Evolutionary conservation across 1,284 basidiomycete species (phyloP), one percentile per base, ranked within the genome.

Genomic region (Psilocybe mexicana): DNA sequence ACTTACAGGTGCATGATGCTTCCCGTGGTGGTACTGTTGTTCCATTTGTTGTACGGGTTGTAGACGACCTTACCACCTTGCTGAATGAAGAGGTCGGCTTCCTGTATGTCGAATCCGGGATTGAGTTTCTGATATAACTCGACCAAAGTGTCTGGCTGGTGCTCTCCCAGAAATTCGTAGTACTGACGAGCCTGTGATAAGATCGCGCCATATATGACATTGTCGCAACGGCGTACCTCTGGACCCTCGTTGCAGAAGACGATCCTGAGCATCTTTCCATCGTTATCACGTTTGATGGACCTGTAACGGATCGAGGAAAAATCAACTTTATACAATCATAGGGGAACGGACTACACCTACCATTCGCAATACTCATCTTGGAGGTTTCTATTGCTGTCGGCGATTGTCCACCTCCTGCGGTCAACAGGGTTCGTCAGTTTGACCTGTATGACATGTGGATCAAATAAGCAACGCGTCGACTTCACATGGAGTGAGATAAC

Each of bases 351-450:
- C 2, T 24, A n/a, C n/a, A 10, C 50, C 6, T 44, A 44, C 51
- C 51, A 52, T 33, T 52, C 51, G 23, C 38, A 44, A 52, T 52
- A 52, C n/a, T 52, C 51, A 42, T 52, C 51, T n/a, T 52, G 51
- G n/a, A 33, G 14, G 23, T 43, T 23, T 30, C 51, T 18, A 26
- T 30, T 28, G 5, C 23, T 24, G 18, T 52, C 51, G 25, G 51
- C 38, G 11, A n/a, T 42, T 6, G 30, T 26, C 51, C 51, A 52
- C 18, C 51, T 26, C n/a, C 25, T 33, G 1, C 30, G 40, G n/a
- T 52, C 42, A 43, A n/a, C 30, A 14, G 51, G 51, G 26, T 43
- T 33, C 12, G 23, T 10, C n/a, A 52, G n/a, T 7, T 43, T 43
- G 28, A 52, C 28, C 51, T 52, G 40, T 2, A 26, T 8, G n/a